Percentiles rank a stretch among this genome's conserved stretches.
phyloP scores from a whole-genome alignment of 2,329 filamentous ascomycete species.

The Colletotrichum endophyticum region DNA sequence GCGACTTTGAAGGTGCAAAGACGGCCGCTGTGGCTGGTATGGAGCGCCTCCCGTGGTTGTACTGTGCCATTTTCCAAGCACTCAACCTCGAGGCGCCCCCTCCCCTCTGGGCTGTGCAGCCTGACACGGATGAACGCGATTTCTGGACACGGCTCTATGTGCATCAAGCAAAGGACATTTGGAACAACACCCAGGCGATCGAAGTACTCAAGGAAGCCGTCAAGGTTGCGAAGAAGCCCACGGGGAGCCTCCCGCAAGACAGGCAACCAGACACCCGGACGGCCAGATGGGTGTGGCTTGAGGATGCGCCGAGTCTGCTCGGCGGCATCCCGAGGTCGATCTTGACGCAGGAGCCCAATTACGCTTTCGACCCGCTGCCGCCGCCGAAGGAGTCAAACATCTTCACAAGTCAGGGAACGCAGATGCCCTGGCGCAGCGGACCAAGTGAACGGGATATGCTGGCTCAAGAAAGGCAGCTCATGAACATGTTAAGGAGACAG shows the following conservation, averaged over 20 bases:
- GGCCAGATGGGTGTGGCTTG: slow-evolving; percentile 79
- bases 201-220: slow-evolving; percentile 73
- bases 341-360: slow-evolving; percentile 68
- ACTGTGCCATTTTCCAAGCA: slow-evolving; percentile 79
- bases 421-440: slow-evolving; percentile 44
- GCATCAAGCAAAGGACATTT: slow-evolving; percentile 78
- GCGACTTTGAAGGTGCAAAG: slow-evolving; percentile 65
- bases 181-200: slow-evolving; percentile 79
- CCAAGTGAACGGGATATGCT: slow-evolving; percentile 14
- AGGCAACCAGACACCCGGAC: slow-evolving; percentile 52
- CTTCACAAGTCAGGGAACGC: slow-evolving; percentile 49
- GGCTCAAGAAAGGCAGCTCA: neutral
- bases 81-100: slow-evolving; percentile 80
- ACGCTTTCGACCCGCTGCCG: slow-evolving; percentile 83
- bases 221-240: slow-evolving; percentile 53
- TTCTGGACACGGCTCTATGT: slow-evolving; percentile 80
- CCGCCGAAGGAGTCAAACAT: slow-evolving; percentile 63
- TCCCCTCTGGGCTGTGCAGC: slow-evolving; percentile 80
- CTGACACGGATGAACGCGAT: slow-evolving; percentile 63
- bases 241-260: slow-evolving; percentile 42
- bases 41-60: slow-evolving; percentile 81
- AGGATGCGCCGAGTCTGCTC: slow-evolving; percentile 75
- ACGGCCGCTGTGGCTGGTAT: slow-evolving; percentile 71
- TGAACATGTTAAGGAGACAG: neutral
- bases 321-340: slow-evolving; percentile 70